phyloP scores from a whole-genome alignment of 371 early-diverging fungal species.

The Apophysomyces sp. region DNA sequence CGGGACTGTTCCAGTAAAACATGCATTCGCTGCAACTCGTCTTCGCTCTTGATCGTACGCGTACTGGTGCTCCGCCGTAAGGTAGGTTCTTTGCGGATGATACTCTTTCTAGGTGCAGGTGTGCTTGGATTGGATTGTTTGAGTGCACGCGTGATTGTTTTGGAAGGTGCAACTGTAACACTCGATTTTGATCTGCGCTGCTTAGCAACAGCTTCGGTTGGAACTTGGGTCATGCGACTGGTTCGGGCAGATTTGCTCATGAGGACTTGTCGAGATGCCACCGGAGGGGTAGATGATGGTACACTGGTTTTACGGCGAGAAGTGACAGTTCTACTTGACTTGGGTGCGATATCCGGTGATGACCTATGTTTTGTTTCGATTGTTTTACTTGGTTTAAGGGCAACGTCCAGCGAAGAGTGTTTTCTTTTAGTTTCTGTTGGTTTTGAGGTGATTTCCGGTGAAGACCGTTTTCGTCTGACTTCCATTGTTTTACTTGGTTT shows the following conservation, averaged over 20 bases:
- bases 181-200: neutral
- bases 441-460: neutral
- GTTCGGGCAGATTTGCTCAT: neutral
- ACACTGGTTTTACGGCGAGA: conserved; percentile 2
- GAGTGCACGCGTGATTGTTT: neutral
- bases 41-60: conserved; percentile 1
- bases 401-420: neutral
- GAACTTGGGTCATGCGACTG: neutral
- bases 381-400: conserved; percentile 1
- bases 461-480: neutral
- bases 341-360: neutral
- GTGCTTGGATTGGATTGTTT: neutral
- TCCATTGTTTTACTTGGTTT: conserved; percentile 1
- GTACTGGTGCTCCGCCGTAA: neutral
- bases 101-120: conserved; percentile 1
- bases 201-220: neutral
- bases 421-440: neutral
- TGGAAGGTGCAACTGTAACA: neutral
- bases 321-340: neutral
- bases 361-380: neutral
- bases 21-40: conserved; percentile 15
- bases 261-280: neutral
- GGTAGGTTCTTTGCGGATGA: neutral
- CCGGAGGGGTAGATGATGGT: neutral
- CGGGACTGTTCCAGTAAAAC: conserved; percentile 21